These are phyloP conservation scores for Acrasis kona DNA, from an alignment of 78 protist species.

Conservation along the genomic window DNA sequence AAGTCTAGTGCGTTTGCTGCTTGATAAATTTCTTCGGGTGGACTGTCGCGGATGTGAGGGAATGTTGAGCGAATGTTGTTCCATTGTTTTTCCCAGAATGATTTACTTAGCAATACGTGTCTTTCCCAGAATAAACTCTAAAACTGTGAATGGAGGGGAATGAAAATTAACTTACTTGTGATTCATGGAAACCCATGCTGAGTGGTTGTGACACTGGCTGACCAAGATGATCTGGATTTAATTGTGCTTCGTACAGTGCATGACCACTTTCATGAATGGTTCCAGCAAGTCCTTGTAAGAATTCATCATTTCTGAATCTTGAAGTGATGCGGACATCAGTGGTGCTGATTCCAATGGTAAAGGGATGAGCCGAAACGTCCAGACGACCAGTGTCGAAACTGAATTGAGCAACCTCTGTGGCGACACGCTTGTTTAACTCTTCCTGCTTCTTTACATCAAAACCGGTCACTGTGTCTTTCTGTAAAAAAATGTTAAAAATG, in stretches of 20 bases:
- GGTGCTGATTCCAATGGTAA: background rate
- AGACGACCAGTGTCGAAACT: constrained; percentile 10
- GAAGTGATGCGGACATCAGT: constrained; percentile 37
- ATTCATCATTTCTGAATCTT: constrained; percentile 23
- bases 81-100: constrained; percentile 1
- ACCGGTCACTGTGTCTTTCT: background rate
- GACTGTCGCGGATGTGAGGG: background rate
- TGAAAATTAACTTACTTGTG: constrained; percentile 25
- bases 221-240: background rate
- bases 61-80: background rate
- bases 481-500: too few species aligned
- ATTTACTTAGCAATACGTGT: background rate
- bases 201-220: background rate
- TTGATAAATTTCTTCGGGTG: background rate
- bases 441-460: background rate
- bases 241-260: constrained; percentile 25
- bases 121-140: constrained; percentile 43
- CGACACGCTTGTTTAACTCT: background rate
- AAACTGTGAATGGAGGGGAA: too few species aligned
- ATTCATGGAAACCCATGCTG: constrained; percentile 32
- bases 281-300: background rate
- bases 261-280: constrained; percentile 36
- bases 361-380: constrained; percentile 29
- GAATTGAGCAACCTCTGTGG: background rate
- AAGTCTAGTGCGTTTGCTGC: background rate